Percentiles rank a stretch among this genome's conserved stretches.
Conservation (phyloP, 495 filamentous ascomycete genomes). For the Neurospora hispaniola region DNA sequence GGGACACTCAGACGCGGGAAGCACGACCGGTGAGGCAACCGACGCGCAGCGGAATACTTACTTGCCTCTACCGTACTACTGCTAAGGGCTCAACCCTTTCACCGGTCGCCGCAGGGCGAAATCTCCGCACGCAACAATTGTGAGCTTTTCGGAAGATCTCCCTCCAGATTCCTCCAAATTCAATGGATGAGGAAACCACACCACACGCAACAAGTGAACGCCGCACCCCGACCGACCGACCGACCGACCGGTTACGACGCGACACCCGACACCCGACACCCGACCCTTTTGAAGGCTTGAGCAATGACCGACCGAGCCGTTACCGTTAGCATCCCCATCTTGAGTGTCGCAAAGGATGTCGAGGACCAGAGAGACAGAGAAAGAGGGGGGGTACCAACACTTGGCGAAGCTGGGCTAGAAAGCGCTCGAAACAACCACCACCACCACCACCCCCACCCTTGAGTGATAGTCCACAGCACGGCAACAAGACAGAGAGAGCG, state of each 20-base stretch:
- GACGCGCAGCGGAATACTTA: not conserved
- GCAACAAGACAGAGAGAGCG: not conserved
- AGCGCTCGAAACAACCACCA: not conserved
- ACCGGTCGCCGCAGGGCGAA: not conserved
- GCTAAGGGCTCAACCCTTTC: not conserved
- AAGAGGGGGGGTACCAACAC: not conserved
- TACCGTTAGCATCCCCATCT: not conserved
- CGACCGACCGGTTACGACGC: not conserved
- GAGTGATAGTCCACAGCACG: not conserved
- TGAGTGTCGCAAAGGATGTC: not conserved
- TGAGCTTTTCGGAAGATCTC: not conserved
- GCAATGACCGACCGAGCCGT: not conserved
- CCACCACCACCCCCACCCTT: not conserved
- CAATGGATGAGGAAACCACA: not conserved
- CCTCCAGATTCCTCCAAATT: not conserved
- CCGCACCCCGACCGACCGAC: not conserved
- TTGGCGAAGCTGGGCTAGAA: not conserved
- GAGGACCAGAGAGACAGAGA: not conserved
- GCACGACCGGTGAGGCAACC: not conserved
- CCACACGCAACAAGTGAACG: not conserved
- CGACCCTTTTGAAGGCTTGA: not conserved
- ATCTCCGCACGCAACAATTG: not conserved
- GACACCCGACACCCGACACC: not conserved
- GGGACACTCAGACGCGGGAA: not conserved
- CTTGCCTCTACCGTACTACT: too few relatives aligned